A percentile compares a stretch with the other conserved stretches of the same genome.
Evolutionary conservation across 208 protist species (phyloP).

Genomic region (Naegleria fowleri): DNA sequence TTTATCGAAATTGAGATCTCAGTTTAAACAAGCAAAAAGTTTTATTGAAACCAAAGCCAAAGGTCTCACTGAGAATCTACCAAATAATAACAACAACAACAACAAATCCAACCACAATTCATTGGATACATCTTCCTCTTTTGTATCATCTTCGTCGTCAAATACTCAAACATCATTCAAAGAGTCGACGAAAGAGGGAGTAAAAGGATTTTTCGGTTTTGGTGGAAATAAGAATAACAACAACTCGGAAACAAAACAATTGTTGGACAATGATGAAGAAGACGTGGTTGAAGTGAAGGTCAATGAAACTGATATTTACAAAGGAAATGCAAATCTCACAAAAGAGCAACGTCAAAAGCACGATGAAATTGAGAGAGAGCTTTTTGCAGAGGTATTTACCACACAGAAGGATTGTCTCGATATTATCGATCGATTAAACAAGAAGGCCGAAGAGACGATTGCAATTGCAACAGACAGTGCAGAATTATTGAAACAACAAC

Average conservation of each 20-base stretch:
- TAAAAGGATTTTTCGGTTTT: too few species aligned
- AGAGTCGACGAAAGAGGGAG: not conserved
- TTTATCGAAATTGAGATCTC: not conserved
- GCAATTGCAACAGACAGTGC: not conserved
- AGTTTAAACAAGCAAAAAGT: not conserved
- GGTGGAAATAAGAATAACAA: not conserved
- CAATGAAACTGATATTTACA: not conserved
- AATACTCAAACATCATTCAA: not conserved
- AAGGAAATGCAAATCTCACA: not conserved
- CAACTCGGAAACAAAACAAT: not conserved
- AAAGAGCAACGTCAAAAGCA: not conserved
- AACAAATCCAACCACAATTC: not conserved
- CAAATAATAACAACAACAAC: not conserved
- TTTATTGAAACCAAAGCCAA: not conserved
- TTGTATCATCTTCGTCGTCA: too few species aligned
- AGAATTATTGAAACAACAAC: not conserved
- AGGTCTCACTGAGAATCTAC: not conserved
- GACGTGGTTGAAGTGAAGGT: not conserved
- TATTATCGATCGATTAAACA: conserved; percentile 14
- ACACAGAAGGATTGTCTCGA: conserved; percentile 13
- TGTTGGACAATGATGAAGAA: not conserved
- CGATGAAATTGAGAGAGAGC: not conserved
- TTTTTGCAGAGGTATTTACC: not conserved
- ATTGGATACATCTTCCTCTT: too few species aligned
- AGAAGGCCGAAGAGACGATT: not conserved